A percentile compares a stretch with the other conserved stretches of the same genome.
Evolutionary conservation across 2,329 filamentous ascomycete species (phyloP).

Genomic region (Tetracladium maxilliforme): DNA sequence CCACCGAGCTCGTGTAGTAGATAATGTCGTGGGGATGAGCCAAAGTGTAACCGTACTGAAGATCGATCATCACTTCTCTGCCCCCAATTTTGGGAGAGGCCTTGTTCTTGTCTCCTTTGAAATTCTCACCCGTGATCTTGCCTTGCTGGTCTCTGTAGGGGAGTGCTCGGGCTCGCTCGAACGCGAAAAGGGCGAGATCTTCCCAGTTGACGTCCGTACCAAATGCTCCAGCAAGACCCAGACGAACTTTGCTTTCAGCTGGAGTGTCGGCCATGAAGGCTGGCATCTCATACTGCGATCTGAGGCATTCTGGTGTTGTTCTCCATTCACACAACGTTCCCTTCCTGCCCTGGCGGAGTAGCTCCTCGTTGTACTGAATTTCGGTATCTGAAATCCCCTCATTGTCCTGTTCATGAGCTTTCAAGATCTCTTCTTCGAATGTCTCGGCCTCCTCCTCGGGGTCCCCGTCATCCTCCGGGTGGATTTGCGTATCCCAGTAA

Average conservation of each 20-base stretch:
- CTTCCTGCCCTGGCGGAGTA: neutral
- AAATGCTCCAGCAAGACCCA: slow-evolving; percentile 27
- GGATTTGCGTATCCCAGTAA: too few relatives aligned
- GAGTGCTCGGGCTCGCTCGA: slow-evolving; percentile 23
- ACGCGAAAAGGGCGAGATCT: slow-evolving; percentile 17
- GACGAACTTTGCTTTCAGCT: slow-evolving; percentile 19
- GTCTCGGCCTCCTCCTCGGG: too few relatives aligned
- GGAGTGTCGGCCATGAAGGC: slow-evolving; percentile 13
- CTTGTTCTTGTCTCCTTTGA: too few relatives aligned
- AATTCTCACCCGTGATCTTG: too few relatives aligned
- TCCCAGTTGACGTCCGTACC: slow-evolving; percentile 25
- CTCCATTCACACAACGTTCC: neutral
- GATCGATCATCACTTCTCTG: slow-evolving; percentile 40
- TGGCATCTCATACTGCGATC: slow-evolving; percentile 15
- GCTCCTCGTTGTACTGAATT: too few relatives aligned
- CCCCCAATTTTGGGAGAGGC: slow-evolving; percentile 16
- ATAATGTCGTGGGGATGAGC: slow-evolving; percentile 34
- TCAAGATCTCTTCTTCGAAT: too few relatives aligned
- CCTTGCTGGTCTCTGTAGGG: too few relatives aligned
- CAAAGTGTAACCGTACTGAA: slow-evolving; percentile 36
- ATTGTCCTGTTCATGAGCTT: slow-evolving; percentile 1
- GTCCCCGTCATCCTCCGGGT: too few relatives aligned
- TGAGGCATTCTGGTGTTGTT: slow-evolving; percentile 15
- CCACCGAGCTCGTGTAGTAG: too few relatives aligned
- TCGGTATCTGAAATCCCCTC: slow-evolving; percentile 3